Evolutionary conservation across 73 alveolate species (phyloP).

Genomic region (Tetrahymena elliotti): DNA sequence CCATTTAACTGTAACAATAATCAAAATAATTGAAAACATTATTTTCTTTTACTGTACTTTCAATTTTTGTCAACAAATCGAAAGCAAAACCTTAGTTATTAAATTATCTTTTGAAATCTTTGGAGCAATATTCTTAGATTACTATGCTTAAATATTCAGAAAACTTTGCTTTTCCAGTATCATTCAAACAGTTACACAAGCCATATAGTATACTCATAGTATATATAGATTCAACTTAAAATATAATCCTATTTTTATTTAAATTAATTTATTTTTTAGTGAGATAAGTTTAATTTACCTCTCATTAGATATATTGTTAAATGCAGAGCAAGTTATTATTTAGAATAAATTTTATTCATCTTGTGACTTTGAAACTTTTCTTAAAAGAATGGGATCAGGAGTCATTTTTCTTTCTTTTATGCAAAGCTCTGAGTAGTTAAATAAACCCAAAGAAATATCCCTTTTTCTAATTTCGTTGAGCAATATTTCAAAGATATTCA

Average conservation of each 20-base stretch:
- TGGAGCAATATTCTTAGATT: not conserved
- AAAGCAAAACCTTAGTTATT: not conserved
- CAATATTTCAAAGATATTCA: not conserved
- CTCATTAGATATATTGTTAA: not conserved
- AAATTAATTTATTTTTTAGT: not conserved
- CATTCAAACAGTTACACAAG: not conserved
- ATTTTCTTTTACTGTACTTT: not conserved
- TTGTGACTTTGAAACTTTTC: not conserved
- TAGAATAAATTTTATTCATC: not conserved
- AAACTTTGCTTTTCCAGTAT: not conserved
- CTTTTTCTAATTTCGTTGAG: not conserved
- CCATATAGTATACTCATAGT: not conserved
- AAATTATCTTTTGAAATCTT: not conserved
- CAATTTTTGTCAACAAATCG: not conserved
- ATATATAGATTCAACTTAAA: not conserved
- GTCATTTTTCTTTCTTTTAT: not conserved
- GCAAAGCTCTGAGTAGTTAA: not conserved
- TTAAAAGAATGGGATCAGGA: not conserved
- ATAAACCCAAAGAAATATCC: not conserved
- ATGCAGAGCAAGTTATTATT: not conserved
- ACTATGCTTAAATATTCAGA: not conserved
- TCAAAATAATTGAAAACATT: not conserved
- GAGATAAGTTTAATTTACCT: not conserved
- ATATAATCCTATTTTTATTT: not conserved
- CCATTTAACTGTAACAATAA: not conserved